These are phyloP conservation scores for Fusarium avenaceum DNA, from an alignment of 2,329 filamentous ascomycete species.

Conservation along the genomic window DNA sequence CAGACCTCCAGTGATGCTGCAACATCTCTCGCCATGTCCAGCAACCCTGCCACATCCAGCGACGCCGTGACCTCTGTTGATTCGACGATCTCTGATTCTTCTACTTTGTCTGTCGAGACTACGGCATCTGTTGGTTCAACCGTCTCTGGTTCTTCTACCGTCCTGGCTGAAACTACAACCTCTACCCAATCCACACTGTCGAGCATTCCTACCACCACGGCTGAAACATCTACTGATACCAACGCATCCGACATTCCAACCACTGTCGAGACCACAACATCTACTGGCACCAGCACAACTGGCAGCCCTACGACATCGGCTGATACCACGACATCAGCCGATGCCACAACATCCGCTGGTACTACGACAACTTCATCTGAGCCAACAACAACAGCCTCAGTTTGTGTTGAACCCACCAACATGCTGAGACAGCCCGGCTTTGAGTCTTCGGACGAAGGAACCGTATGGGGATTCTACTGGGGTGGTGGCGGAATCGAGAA, in stretches of 20 bases:
- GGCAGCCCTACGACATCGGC: background rate
- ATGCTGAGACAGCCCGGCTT: conserved; percentile 11
- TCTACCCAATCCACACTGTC: background rate
- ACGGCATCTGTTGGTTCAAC: background rate
- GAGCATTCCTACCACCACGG: background rate
- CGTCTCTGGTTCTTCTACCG: too few species aligned
- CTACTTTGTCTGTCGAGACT: too few species aligned
- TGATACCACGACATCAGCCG: background rate
- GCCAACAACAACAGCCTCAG: conserved; percentile 17
- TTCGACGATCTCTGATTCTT: background rate
- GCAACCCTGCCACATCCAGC: background rate
- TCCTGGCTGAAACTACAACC: background rate
- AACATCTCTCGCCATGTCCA: background rate
- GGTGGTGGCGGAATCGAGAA: background rate
- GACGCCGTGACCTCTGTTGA: background rate
- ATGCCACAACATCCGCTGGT: background rate
- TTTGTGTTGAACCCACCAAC: conserved; percentile 15
- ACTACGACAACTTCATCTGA: background rate
- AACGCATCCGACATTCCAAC: too few species aligned
- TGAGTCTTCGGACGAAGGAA: background rate
- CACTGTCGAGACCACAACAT: background rate
- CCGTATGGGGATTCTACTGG: conserved; percentile 18
- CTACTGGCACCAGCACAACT: background rate
- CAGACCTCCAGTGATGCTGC: background rate
- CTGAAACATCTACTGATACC: background rate